A percentile compares a stretch with the other conserved stretches of the same genome.
Evolutionary conservation across 345 rosid species (phyloP).

Genomic region (Firmiana major): DNA sequence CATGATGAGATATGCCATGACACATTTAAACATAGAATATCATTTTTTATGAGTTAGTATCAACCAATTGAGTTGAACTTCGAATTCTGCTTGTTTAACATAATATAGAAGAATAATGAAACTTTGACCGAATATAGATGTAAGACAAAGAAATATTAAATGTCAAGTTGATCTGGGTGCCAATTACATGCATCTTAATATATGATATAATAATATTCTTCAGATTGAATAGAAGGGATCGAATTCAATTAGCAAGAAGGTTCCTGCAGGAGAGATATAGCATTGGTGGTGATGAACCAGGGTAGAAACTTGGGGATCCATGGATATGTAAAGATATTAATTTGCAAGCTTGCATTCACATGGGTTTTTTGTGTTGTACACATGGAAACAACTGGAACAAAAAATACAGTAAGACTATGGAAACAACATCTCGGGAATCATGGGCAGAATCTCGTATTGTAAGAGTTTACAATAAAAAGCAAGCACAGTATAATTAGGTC

Average conservation of each 20-base stretch:
- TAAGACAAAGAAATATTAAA: too few species aligned
- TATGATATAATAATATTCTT: neutral
- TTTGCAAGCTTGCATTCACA: neutral
- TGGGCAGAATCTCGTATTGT: conserved; percentile 21
- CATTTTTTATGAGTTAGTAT: too few species aligned
- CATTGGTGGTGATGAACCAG: neutral
- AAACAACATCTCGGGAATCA: conserved; percentile 21
- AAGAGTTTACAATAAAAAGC: conserved; percentile 2
- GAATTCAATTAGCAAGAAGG: neutral
- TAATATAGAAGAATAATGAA: too few species aligned
- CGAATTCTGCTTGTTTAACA: too few species aligned
- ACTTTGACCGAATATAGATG: too few species aligned
- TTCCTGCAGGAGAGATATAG: neutral
- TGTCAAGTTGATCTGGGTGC: too few species aligned
- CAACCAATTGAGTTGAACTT: too few species aligned
- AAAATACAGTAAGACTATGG: neutral
- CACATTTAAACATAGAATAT: too few species aligned
- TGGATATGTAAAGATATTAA: neutral
- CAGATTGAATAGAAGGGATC: neutral
- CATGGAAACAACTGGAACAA: neutral
- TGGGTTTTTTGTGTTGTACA: neutral
- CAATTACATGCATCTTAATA: too few species aligned
- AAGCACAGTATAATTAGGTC: conserved; percentile 15
- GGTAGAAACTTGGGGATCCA: neutral
- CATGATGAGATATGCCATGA: too few species aligned